These are phyloP conservation scores for Trypanosoma melophagium DNA, from an alignment of 208 protist species.

Conservation along the genomic window DNA sequence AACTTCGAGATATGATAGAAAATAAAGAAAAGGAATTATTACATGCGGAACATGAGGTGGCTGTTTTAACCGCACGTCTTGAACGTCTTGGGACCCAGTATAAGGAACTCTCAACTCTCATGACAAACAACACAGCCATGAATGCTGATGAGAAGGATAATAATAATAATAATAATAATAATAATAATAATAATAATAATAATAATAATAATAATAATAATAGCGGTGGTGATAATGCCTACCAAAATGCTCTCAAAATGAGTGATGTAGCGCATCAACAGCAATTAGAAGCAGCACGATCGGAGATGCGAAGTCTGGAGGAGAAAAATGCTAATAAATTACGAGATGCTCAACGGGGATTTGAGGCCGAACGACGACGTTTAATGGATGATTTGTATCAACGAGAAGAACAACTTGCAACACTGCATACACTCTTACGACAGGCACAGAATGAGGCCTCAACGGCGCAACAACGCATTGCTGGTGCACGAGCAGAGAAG, in stretches of 20 bases:
- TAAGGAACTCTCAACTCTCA: constrained; percentile 33
- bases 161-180: background rate
- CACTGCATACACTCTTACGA: constrained; percentile 58
- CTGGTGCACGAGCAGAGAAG: constrained; percentile 44
- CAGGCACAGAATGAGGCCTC: constrained; percentile 58
- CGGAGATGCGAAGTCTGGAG: constrained; percentile 26
- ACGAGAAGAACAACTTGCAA: constrained; percentile 58
- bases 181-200: background rate
- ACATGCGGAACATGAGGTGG: constrained; percentile 27
- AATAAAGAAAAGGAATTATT: constrained; percentile 37
- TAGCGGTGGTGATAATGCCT: background rate
- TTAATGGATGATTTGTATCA: constrained; percentile 58
- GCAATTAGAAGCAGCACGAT: constrained; percentile 28
- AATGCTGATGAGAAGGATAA: background rate
- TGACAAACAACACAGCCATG: constrained; percentile 11
- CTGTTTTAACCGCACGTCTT: constrained; percentile 23
- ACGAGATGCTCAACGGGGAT: constrained; percentile 26
- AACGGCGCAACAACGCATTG: constrained; percentile 37
- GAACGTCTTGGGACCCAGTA: constrained; percentile 38
- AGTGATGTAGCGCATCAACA: constrained; percentile 30
- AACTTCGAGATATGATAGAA: constrained; percentile 29
- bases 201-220: background rate
- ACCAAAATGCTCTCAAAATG: constrained; percentile 14
- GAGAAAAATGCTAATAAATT: constrained; percentile 20
- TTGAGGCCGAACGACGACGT: constrained; percentile 44